Evolutionary conservation across 306 rosid species (phyloP).

Genomic region (Ormosia emarginata): DNA sequence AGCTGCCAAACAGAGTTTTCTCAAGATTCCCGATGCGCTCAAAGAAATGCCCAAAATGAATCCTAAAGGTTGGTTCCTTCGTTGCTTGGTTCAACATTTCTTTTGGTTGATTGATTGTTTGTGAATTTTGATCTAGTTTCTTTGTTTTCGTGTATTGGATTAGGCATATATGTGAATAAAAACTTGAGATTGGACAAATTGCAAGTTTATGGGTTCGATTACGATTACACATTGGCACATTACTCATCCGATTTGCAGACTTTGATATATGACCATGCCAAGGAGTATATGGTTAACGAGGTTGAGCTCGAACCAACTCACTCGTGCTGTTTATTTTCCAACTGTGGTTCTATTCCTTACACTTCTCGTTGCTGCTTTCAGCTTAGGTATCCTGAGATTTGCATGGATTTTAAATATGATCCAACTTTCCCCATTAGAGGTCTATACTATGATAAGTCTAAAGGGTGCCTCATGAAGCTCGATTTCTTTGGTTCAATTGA

Average conservation of each 20-base stretch:
- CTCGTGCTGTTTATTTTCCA: background rate
- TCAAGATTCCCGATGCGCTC: conserved; percentile 59
- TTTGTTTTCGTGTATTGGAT: background rate
- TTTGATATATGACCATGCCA: conserved; percentile 93
- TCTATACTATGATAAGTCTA: conserved; percentile 73
- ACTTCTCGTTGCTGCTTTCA: conserved; percentile 42
- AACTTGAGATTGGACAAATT: conserved; percentile 73
- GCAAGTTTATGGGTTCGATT: conserved; percentile 93
- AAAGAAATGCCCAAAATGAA: conserved; percentile 70
- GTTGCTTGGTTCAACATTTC: background rate
- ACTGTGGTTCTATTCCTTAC: conserved; percentile 12
- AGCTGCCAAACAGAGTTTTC: conserved; percentile 61
- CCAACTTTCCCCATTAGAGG: conserved; percentile 93
- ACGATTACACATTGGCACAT: conserved; percentile 93
- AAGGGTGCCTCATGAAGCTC: conserved; percentile 88
- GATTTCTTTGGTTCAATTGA: conserved; percentile 93
- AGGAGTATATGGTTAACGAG: conserved; percentile 82
- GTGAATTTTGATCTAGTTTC: conserved; percentile 10
- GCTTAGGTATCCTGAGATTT: conserved; percentile 80
- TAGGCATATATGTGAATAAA: conserved; percentile 89
- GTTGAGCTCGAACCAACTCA: conserved; percentile 34
- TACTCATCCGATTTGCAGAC: conserved; percentile 78
- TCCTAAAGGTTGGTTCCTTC: conserved; percentile 70
- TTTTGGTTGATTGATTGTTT: background rate
- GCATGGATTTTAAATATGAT: conserved; percentile 72